Conservation (phyloP, 176 grass and related monocot species). For the Bothriochloa decipiens region DNA sequence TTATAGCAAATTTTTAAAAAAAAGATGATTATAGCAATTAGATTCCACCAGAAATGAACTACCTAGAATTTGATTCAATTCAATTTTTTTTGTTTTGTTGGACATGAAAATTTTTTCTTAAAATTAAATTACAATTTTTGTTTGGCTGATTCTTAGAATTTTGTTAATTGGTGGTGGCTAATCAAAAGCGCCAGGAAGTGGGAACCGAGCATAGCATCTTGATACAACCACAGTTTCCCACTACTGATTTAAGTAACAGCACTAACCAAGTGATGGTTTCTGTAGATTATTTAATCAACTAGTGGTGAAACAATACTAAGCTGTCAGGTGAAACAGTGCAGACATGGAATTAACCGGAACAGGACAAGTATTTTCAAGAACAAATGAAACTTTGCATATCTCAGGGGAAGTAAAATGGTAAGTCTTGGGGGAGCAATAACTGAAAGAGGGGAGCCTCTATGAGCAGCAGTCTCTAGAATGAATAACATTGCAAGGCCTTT, state of each 20-base stretch:
- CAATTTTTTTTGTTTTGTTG: neutral
- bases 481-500: neutral
- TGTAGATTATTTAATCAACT: neutral
- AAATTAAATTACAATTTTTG: neutral
- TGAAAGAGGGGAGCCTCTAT: neutral
- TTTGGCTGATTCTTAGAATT: neutral
- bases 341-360: neutral
- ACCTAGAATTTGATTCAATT: neutral
- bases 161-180: constrained; percentile 29
- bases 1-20: neutral
- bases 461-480: neutral
- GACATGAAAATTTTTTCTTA: neutral
- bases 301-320: neutral
- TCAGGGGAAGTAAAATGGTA: neutral
- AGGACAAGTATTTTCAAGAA: neutral
- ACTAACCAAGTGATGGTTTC: neutral
- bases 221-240: constrained; percentile 5
- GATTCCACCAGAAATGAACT: neutral
- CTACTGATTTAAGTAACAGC: neutral
- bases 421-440: neutral
- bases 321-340: neutral
- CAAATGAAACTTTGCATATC: neutral
- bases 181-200: neutral
- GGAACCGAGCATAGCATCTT: constrained; percentile 7
- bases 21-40: neutral